Evolutionary conservation across 495 filamentous ascomycete species (phyloP), one percentile per base, ranked within the genome.

Genomic region (Talaromyces borbonicus): DNA sequence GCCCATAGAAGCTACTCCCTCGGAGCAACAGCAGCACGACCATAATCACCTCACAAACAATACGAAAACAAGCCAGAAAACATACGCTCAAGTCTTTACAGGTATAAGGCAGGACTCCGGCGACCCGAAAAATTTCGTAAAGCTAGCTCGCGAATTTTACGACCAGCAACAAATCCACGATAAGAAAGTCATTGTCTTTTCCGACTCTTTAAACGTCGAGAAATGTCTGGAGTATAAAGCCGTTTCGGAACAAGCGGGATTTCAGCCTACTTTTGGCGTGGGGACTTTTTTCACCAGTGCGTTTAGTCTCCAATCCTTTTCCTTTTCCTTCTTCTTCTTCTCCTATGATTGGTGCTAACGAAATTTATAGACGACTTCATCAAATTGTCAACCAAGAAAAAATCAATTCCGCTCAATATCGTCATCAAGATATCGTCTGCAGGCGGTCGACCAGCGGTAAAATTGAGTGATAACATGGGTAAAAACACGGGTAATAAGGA

Each of bases 101-200:
- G 92, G 92, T 19, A 82, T 95, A 18, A 83, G 92, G 26, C 92
- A 98, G 61, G 92, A 98, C 61, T 96, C 90, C 2, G 92, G 92
- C 3, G 87, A 96, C 63, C 92, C 92, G 3, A 69, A 77, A 8
- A 72, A 72, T 32, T 97, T 92, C 52, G 78, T 96, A 48, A 82
- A 84, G 58, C 56, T 83, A 56, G 90, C 93, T 70, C 80, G 84
- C 16, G 73, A 83, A 3, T 98, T 97, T 66, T 98, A 97, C 57
- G 78, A 93, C 49, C 62, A 63, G 25, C 56, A 81, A 41, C 80
- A 81, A 2, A 85, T 96, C 59, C 79, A 65, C 23, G 85, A 85
- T 2, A 82, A 80, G 67, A 98, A 96, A 72, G 84, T 77, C 0
- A 83, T 97, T 35, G 92, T 97, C n/a, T 98, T 97, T 60, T 98